phyloP scores from a whole-genome alignment of 345 rosid genomes.

The Iberis pinnata region DNA sequence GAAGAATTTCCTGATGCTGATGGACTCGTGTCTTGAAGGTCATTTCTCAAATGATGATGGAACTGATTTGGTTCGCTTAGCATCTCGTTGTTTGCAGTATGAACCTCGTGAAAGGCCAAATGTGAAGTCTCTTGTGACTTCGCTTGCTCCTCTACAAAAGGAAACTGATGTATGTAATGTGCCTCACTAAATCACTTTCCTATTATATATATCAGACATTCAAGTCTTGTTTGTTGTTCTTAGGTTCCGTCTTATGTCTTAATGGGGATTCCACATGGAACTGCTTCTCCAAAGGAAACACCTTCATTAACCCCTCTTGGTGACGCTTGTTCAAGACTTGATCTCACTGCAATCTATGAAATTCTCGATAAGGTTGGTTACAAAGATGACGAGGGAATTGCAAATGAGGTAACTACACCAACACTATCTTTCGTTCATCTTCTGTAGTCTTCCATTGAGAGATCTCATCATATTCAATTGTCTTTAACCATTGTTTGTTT shows the following conservation, averaged over 20 bases:
- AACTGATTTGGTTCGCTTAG: conserved; percentile 73
- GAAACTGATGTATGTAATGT: conserved; percentile 58
- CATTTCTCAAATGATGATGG: conserved; percentile 86
- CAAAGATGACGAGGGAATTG: conserved; percentile 74
- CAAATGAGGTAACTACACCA: conserved; percentile 56
- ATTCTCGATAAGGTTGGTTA: conserved; percentile 67
- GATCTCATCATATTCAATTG: neutral
- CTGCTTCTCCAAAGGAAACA: conserved; percentile 40
- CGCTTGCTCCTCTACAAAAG: conserved; percentile 66
- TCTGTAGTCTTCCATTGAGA: conserved; percentile 5
- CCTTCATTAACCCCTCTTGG: conserved; percentile 52
- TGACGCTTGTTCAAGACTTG: conserved; percentile 72
- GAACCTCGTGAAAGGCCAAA: conserved; percentile 92
- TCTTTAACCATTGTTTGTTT: conserved; percentile 1
- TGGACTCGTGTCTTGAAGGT: conserved; percentile 76
- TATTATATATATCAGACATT: neutral
- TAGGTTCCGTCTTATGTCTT: conserved; percentile 60
- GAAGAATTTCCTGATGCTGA: conserved; percentile 67
- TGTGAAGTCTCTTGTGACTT: conserved; percentile 62
- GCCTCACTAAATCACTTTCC: neutral
- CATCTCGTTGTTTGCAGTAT: conserved; percentile 77
- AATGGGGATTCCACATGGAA: conserved; percentile 62
- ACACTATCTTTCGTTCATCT: neutral
- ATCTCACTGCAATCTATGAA: conserved; percentile 74
- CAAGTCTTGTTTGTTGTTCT: neutral